phyloP scores from a whole-genome alignment of 176 grass and related monocot species.

The Carex scoparia region DNA sequence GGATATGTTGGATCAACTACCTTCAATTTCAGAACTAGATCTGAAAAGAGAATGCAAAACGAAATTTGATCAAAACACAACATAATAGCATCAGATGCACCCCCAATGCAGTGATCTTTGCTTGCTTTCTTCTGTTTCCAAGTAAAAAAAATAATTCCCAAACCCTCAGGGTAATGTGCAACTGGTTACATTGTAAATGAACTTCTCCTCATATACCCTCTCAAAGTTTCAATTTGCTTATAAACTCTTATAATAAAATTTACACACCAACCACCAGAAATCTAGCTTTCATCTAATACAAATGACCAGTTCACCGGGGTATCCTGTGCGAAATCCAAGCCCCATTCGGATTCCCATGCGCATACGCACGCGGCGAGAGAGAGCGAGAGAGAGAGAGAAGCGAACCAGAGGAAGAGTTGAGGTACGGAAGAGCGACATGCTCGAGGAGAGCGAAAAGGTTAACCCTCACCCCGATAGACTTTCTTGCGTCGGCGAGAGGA shows the following conservation, averaged over 20 bases:
- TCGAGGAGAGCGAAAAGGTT: conserved; percentile 12
- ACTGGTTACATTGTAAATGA: neutral
- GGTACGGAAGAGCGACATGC: neutral
- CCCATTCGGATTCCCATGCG: neutral
- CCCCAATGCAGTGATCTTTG: neutral
- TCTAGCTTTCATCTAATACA: neutral
- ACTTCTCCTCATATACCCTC: neutral
- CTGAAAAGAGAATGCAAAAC: conserved; percentile 32
- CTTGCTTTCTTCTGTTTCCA: neutral
- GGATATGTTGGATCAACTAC: conserved; percentile 49
- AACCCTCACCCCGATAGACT: neutral
- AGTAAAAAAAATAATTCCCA: neutral
- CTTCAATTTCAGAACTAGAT: conserved; percentile 65
- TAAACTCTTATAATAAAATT: neutral
- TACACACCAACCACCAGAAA: neutral
- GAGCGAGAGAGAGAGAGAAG: neutral
- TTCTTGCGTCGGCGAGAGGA: conserved; percentile 6
- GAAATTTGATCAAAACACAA: neutral
- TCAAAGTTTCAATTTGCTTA: neutral
- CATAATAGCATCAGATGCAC: neutral
- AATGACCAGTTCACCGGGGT: neutral
- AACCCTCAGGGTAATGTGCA: neutral
- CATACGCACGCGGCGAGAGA: neutral
- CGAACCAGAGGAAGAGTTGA: neutral
- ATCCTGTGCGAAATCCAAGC: neutral